These are phyloP conservation scores for Scheffersomyces stipitis DNA, from an alignment of 805 yeast genomes.

Conservation along the genomic window DNA sequence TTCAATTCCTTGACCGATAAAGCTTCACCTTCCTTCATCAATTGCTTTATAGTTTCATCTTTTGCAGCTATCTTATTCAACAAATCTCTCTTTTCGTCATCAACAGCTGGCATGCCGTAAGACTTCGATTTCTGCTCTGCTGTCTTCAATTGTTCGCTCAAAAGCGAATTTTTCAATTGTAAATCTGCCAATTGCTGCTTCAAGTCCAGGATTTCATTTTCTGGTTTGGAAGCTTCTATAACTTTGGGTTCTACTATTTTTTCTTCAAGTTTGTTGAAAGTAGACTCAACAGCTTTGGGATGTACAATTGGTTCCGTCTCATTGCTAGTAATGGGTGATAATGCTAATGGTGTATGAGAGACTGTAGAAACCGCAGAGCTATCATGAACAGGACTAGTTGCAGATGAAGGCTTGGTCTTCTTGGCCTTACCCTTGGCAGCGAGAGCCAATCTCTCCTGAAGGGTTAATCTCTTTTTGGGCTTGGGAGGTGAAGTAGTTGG, in stretches of 20 bases:
- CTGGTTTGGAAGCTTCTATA: background rate
- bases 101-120: constrained; percentile 4
- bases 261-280: background rate
- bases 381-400: constrained; percentile 1
- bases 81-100: constrained; percentile 12
- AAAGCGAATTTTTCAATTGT: background rate
- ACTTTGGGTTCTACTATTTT: background rate
- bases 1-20: constrained; percentile 70
- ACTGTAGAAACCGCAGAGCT: constrained; percentile 3
- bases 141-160: constrained; percentile 5
- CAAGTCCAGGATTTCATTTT: background rate
- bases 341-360: constrained; percentile 2
- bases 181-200: constrained; percentile 1
- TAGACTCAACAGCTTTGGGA: background rate
- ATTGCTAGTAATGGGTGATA: background rate
- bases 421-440: constrained; percentile 60
- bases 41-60: constrained; percentile 62
- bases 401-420: no score
- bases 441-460: constrained; percentile 81
- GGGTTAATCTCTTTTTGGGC: constrained; percentile 61
- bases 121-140: constrained; percentile 3
- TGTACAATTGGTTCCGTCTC: constrained; percentile 1
- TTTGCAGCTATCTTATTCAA: constrained; percentile 41
- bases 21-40: constrained; percentile 74
- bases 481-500: constrained; percentile 6